Evolutionary conservation across 192 early-diverging fungal species (phyloP).

Genomic region (Backusella morwellensis): DNA sequence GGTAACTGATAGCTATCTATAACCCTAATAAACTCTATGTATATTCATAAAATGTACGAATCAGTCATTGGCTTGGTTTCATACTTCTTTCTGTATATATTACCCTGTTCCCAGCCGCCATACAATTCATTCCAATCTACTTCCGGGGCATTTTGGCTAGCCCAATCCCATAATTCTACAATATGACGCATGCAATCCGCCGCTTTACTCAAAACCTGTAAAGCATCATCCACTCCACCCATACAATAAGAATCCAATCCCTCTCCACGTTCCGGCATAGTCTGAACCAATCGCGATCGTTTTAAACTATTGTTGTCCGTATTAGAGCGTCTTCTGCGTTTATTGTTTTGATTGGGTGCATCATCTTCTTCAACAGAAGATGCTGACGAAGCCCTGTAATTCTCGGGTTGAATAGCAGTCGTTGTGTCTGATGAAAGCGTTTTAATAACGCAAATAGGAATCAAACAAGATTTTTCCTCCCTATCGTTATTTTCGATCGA

Average conservation of each 20-base stretch:
- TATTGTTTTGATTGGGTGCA: background rate
- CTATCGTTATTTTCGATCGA: background rate
- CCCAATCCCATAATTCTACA: conserved; percentile 28
- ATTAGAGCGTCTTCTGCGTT: background rate
- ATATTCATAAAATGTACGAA: background rate
- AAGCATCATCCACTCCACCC: conserved; percentile 21
- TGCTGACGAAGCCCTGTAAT: background rate
- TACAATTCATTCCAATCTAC: background rate
- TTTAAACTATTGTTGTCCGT: background rate
- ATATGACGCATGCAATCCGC: conserved; percentile 27
- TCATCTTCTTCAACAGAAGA: conserved; percentile 1
- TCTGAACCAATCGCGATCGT: background rate
- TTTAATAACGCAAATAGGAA: conserved; percentile 28
- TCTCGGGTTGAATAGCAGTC: background rate
- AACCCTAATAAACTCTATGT: conserved; percentile 10
- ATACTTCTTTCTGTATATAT: background rate
- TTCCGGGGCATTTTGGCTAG: background rate
- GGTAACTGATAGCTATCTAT: conserved; percentile 28
- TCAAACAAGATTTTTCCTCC: conserved; percentile 30
- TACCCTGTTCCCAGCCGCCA: conserved; percentile 28
- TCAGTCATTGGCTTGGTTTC: background rate
- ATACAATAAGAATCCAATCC: conserved; percentile 22
- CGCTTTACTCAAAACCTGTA: conserved; percentile 21
- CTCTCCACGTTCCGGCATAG: background rate
- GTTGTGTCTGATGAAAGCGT: background rate